Evolutionary conservation across 139 green algal species (phyloP), one percentile per base, ranked within the genome.

Genomic region (Coelastrella sp.): DNA sequence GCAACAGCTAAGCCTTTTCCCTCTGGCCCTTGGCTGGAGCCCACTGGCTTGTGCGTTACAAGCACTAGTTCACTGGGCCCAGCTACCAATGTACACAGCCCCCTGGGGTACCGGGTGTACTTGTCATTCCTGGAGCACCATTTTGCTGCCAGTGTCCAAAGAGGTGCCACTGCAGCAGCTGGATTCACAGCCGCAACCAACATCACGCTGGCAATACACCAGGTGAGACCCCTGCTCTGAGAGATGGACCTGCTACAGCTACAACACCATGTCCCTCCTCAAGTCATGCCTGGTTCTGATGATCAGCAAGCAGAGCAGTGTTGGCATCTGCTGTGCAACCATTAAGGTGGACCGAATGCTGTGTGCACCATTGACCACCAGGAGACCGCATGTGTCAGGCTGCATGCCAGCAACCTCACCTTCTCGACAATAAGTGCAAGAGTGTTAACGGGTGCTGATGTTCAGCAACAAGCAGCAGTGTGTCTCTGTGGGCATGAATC

Each of bases 321-420:
- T n/a, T n/a, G n/a, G n/a, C n/a, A n/a, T n/a, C n/a, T n/a, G n/a
- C n/a, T n/a, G n/a, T n/a, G n/a, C n/a, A n/a, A n/a, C n/a, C n/a
- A n/a, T n/a, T n/a, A n/a, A n/a, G n/a, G n/a, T n/a, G n/a, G n/a
- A n/a, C n/a, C n/a, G n/a, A n/a, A n/a, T n/a, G n/a, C n/a, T n/a
- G n/a, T n/a, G n/a, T n/a, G n/a, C n/a, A n/a, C n/a, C n/a, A n/a
- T n/a, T n/a, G n/a, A n/a, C n/a, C n/a, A n/a, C 6, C 69, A 79
- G 69, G 69, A 79, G 38, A 60, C 69, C 23, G 21, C 40, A 19
- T 79, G 69, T 38, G 1, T 79, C 30, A 79, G 69, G 23, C 69
- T 79, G 41, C 69, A 79, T 43, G 69, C 69, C 69, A 35, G 25
- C 69, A 79, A 60, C 41, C 69, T 79, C 17, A 63, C 69, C 4